Base-by-base conservation (phyloP, 495 filamentous ascomycete genomes). In the Extremus antarcticus region DNA sequence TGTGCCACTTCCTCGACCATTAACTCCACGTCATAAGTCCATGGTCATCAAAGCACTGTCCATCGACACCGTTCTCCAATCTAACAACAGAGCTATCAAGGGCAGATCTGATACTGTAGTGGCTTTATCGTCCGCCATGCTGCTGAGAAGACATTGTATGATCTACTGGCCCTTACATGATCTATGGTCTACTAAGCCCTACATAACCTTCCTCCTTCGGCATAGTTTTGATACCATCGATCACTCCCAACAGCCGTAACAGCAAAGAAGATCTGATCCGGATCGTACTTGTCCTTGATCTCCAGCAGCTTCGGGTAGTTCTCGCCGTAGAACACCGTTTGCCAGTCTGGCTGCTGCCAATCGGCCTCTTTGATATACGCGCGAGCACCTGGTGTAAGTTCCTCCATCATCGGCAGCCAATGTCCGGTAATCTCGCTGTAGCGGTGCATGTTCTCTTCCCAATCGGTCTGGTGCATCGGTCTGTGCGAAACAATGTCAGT, bases 331-430 rank as follows among this genome's bases (percentile, higher is more conserved):
- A 65, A 65, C 8, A 57, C 53, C 4, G 35, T 24, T 24, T 60
- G 47, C 20, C 35, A 65, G 19, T 59, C 29, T 29, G 39, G 24
- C 53, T 59, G 47, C 32, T 47, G 47, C 20, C 35, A 62, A 65
- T 83, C 73, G 10, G 67, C 75, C 63, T 79, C 76, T 60, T 77
- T 78, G 56, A 77, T 59, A 62, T 78, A 79, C 7, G 69, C 59
- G 2, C 67, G 72, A 0, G 61, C 57, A 25, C 55, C 51, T 0
- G 70, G 71, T 2, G 63, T 65, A 2, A 58, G 32, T 21, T n/a
- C 19, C 25, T 57, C 55, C 16, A 59, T 16, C 16, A 29, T 3
- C 0, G 56, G 59, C 29, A 59, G 19, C 10, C 51, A 21, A 13
- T 22, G 25, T 20, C 62, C 29, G 9, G 57, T 65, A 1, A 59